A percentile compares a stretch with the other conserved stretches of the same genome.
Conservation (phyloP, 805 yeast genomes). For the Wickerhamiella allomyrinae region DNA sequence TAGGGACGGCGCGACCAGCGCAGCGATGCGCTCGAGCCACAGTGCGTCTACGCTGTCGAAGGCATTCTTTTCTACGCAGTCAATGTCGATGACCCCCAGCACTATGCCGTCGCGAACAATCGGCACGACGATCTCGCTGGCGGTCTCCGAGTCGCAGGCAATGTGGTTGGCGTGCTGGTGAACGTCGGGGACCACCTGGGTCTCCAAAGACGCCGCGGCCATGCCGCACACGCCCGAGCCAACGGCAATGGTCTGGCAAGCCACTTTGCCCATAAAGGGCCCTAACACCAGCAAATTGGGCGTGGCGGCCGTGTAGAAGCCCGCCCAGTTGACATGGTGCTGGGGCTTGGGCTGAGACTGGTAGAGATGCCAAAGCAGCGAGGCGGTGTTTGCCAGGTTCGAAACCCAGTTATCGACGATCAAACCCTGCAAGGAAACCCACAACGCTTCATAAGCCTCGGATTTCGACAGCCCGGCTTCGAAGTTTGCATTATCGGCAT, state of each 20-base stretch:
- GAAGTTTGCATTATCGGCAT: constrained; percentile 64
- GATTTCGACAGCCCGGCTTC: constrained; percentile 20
- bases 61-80: constrained; percentile 50
- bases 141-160: constrained; percentile 92
- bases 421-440: constrained; percentile 53
- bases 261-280: constrained; percentile 94
- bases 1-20: constrained; percentile 38
- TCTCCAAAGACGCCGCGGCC: constrained; percentile 44
- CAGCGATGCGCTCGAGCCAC: constrained; percentile 47
- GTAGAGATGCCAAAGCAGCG: constrained; percentile 80
- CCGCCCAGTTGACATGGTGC: constrained; percentile 73
- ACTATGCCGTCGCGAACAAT: constrained; percentile 34
- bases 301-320: constrained; percentile 54
- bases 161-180: constrained; percentile 78
- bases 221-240: constrained; percentile 90
- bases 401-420: constrained; percentile 72
- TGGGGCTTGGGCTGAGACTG: constrained; percentile 34
- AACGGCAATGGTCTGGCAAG: constrained; percentile 67
- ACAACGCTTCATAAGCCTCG: constrained; percentile 44
- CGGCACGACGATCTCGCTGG: constrained; percentile 89
- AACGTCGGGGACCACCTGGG: constrained; percentile 72
- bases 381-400: constrained; percentile 73
- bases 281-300: constrained; percentile 50
- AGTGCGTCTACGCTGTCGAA: constrained; percentile 50
- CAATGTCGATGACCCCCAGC: constrained; percentile 76